phyloP scores from a whole-genome alignment of 139 green algal genomes.

The Volvox africanus region DNA sequence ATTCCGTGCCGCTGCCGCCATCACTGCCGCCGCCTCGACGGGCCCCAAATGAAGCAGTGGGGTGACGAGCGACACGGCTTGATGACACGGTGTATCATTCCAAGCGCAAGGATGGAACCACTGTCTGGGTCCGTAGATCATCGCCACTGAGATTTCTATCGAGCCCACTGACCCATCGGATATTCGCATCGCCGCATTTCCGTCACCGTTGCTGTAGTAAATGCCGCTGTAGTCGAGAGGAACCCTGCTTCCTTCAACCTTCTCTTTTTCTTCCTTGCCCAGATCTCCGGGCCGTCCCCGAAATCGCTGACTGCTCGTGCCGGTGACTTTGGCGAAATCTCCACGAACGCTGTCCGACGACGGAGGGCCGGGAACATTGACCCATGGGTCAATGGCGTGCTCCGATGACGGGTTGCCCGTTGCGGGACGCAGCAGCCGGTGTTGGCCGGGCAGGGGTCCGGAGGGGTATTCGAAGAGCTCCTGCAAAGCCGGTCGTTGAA shows the following conservation, averaged over 20 bases:
- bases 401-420: no score
- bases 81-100: conserved; percentile 54
- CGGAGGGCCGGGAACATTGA: no score
- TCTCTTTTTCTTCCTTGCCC: no score
- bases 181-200: no score
- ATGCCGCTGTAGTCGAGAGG: no score
- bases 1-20: neutral
- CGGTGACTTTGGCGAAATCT: no score
- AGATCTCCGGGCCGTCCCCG: no score
- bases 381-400: no score
- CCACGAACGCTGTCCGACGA: no score
- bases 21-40: neutral
- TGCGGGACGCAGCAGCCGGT: neutral
- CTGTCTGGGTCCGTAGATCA: conserved; percentile 51
- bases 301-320: no score
- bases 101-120: conserved; percentile 65
- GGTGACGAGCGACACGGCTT: neutral
- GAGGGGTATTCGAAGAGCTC: neutral
- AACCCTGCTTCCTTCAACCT: no score
- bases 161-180: no score
- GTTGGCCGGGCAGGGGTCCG: neutral
- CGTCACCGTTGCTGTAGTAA: neutral
- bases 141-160: neutral
- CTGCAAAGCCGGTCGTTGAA: neutral
- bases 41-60: conserved; percentile 31